Conservation (phyloP, 192 early-diverging fungal species). For the Podila clonocystis region DNA sequence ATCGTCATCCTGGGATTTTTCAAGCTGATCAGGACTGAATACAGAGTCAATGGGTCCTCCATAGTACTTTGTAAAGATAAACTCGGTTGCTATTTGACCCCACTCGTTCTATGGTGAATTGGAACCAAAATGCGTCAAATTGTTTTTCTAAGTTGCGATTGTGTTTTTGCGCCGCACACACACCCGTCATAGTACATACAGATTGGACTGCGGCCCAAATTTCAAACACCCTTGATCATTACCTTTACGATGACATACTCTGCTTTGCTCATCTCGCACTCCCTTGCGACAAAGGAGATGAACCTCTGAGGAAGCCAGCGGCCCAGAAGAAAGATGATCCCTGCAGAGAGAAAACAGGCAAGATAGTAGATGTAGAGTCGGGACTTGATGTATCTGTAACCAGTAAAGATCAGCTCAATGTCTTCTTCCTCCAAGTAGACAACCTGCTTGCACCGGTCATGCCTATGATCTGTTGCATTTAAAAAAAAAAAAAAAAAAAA, state of each 20-base stretch:
- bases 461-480: slow-evolving; percentile 15
- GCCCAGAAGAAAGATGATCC: slow-evolving; percentile 78
- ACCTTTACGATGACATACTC: slow-evolving; percentile 74
- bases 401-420: slow-evolving; percentile 68
- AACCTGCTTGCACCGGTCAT: slow-evolving; percentile 39
- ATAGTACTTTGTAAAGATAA: slow-evolving; percentile 66
- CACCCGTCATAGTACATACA: neutral
- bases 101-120: slow-evolving; percentile 67
- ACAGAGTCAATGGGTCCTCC: slow-evolving; percentile 75
- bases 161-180: no score
- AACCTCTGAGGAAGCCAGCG: slow-evolving; percentile 88
- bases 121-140: neutral
- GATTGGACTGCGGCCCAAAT: neutral
- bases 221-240: slow-evolving; percentile 6
- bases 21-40: slow-evolving; percentile 64
- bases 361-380: slow-evolving; percentile 70
- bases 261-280: slow-evolving; percentile 76
- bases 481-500: no score
- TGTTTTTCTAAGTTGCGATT: no score
- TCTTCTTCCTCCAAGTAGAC: slow-evolving; percentile 80
- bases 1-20: slow-evolving; percentile 41
- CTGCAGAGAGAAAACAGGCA: slow-evolving; percentile 72
- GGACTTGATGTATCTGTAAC: slow-evolving; percentile 64
- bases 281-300: slow-evolving; percentile 73
- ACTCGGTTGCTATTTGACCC: slow-evolving; percentile 63